Conservation (phyloP, 148 eudicot genomes). For the Rhododendron mucronatum region DNA sequence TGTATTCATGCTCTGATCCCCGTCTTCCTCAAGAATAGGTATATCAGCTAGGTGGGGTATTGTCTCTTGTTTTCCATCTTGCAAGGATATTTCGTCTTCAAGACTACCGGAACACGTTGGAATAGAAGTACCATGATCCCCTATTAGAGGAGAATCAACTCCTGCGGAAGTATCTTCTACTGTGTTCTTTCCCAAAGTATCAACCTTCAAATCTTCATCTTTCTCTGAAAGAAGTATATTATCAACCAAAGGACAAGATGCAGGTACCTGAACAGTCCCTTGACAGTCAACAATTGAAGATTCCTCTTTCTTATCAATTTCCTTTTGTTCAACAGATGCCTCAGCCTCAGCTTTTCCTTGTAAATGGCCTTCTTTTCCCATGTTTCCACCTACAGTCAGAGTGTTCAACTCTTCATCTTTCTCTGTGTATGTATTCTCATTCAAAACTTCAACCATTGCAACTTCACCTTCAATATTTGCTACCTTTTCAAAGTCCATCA, state of each 20-base stretch:
- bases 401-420: constrained; percentile 14
- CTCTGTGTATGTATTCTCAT: neutral
- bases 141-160: neutral
- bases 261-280: constrained; percentile 7
- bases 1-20: constrained; percentile 9
- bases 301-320: constrained; percentile 4
- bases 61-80: constrained; percentile 9
- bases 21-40: neutral
- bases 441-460: constrained; percentile 9
- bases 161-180: constrained; percentile 3
- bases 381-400: constrained; percentile 6
- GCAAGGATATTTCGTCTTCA: neutral
- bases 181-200: neutral
- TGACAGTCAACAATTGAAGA: constrained; percentile 9
- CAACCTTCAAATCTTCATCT: constrained; percentile 11
- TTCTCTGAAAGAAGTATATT: neutral
- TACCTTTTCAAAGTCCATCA: constrained; percentile 15
- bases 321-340: neutral
- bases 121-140: neutral
- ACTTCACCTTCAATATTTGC: constrained; percentile 18
- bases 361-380: constrained; percentile 1
- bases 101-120: neutral
- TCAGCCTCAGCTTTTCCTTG: constrained; percentile 5
- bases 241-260: constrained; percentile 8
- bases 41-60: constrained; percentile 1